Conservation (phyloP, 106 monocot genomes). For the Dendrobium officinale region DNA sequence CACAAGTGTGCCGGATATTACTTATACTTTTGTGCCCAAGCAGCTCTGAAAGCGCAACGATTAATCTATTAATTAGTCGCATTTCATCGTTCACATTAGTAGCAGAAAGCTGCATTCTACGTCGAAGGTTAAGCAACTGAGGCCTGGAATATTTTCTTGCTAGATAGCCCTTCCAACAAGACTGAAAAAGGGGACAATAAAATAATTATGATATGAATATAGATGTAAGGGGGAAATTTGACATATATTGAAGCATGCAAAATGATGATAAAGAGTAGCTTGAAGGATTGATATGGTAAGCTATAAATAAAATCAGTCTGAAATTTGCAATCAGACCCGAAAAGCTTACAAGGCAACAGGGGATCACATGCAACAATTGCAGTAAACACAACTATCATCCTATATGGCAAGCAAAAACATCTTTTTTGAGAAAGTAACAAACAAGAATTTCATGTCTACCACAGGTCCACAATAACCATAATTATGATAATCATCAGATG, state of each 20-base stretch:
- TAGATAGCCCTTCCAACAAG: slow-evolving; percentile 41
- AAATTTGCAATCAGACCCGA: too few species aligned
- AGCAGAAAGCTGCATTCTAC: slow-evolving; percentile 22
- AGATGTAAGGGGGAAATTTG: not conserved
- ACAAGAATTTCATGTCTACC: not conserved
- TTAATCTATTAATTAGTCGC: slow-evolving; percentile 44
- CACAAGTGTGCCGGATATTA: slow-evolving; percentile 46
- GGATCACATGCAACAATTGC: too few species aligned
- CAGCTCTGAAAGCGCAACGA: slow-evolving; percentile 49
- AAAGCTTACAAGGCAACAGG: too few species aligned
- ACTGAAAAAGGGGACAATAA: slow-evolving; percentile 19
- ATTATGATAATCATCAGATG: not conserved
- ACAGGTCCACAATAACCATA: not conserved
- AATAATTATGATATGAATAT: not conserved
- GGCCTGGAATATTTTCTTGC: slow-evolving; percentile 26
- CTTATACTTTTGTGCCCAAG: slow-evolving; percentile 31
- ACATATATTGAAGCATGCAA: not conserved
- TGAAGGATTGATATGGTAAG: not conserved
- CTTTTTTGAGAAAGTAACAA: not conserved
- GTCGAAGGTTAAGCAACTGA: slow-evolving; percentile 18
- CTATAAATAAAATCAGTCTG: too few species aligned
- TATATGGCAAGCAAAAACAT: not conserved
- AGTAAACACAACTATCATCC: too few species aligned
- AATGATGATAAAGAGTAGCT: not conserved
- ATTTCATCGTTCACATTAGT: slow-evolving; percentile 31